These are phyloP conservation scores for Aurantiochytrium sp. DNA, from an alignment of 108 stramenopile species.

Conservation along the genomic window DNA sequence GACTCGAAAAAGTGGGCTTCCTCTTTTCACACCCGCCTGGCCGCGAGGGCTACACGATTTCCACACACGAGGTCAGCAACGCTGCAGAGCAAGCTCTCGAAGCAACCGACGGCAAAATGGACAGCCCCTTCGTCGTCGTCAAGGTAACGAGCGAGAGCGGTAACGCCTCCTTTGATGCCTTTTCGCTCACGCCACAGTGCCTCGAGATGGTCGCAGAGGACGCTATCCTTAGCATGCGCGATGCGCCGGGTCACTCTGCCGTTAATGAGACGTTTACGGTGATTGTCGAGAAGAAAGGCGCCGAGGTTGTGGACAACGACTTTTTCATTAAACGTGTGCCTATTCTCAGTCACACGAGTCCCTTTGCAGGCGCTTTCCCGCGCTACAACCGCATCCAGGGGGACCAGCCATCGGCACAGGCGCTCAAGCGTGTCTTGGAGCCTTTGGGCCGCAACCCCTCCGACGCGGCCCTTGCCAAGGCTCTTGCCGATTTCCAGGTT, in stretches of 20 bases:
- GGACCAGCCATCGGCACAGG: background rate
- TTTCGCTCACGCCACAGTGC: constrained; percentile 7
- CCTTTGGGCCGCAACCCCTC: background rate
- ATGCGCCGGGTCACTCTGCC: background rate
- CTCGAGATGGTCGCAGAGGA: constrained; percentile 17
- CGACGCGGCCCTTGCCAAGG: background rate
- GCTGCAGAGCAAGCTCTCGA: constrained; percentile 2
- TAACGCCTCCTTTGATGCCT: background rate
- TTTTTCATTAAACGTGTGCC: constrained; percentile 6
- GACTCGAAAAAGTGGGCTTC: background rate
- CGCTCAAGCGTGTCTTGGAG: background rate
- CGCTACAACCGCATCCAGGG: constrained; percentile 5
- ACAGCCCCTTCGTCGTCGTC: background rate
- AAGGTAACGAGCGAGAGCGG: constrained; percentile 2
- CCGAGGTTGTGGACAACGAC: constrained; percentile 13
- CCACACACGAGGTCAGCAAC: background rate
- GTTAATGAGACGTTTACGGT: constrained; percentile 10
- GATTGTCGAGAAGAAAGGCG: background rate
- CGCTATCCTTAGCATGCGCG: background rate
- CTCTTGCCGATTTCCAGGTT: background rate
- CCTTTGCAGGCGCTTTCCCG: constrained; percentile 13
- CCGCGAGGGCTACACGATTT: background rate
- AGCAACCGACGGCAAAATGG: background rate
- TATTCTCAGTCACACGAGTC: background rate
- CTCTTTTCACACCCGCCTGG: background rate